phyloP scores from a whole-genome alignment of 108 stramenopile species.

The Conticribra weissflogii region DNA sequence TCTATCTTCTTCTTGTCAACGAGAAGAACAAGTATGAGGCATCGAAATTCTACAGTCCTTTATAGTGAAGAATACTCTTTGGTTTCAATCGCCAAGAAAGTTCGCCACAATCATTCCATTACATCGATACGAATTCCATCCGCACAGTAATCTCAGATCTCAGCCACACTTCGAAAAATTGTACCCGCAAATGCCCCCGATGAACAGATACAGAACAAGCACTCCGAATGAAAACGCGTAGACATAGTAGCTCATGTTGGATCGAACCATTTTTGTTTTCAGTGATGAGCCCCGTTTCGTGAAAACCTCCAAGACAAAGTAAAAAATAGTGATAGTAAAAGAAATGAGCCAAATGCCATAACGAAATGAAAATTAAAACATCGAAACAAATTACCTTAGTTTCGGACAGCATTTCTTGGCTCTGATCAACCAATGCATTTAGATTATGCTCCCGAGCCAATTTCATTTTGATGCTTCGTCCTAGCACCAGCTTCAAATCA shows the following conservation, averaged over 20 bases:
- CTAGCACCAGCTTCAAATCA: constrained; percentile 72
- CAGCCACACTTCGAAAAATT: neutral
- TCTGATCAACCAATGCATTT: constrained; percentile 55
- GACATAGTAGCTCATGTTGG: constrained; percentile 8
- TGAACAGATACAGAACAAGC: constrained; percentile 12
- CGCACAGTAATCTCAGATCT: neutral
- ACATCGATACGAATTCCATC: neutral
- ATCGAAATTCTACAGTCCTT: too few relatives aligned
- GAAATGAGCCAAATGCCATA: neutral
- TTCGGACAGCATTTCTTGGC: constrained; percentile 58
- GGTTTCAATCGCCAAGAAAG: too few relatives aligned
- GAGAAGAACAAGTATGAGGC: too few relatives aligned
- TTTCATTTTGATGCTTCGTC: constrained; percentile 64
- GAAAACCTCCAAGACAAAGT: constrained; percentile 49
- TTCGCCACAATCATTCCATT: too few relatives aligned
- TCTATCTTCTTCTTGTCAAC: too few relatives aligned
- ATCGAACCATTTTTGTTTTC: constrained; percentile 1
- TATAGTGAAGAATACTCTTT: too few relatives aligned
- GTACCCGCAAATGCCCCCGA: constrained; percentile 9
- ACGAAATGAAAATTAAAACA: neutral
- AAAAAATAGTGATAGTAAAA: neutral
- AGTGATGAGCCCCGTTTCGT: constrained; percentile 19
- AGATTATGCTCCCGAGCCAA: constrained; percentile 61
- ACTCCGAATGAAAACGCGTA: constrained; percentile 16
- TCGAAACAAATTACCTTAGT: constrained; percentile 44